phyloP scores from a whole-genome alignment of 1,284 basidiomycete genomes.

The Tylopilus sp. region DNA sequence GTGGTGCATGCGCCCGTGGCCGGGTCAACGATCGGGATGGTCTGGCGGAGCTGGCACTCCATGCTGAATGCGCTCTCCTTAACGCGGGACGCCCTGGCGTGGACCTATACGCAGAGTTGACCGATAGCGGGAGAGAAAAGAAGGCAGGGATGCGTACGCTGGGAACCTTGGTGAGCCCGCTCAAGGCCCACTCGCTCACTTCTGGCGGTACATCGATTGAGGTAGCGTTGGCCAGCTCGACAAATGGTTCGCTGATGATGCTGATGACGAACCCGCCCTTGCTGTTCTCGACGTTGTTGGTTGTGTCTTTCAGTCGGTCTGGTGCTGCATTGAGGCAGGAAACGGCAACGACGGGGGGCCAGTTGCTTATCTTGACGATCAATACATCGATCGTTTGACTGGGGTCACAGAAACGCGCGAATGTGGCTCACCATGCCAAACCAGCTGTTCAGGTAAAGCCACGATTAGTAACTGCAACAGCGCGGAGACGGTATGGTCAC shows the following conservation, averaged over 20 bases:
- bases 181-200: slow-evolving; percentile 60
- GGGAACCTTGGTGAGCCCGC: slow-evolving; percentile 56
- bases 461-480: not conserved
- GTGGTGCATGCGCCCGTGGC: slow-evolving; percentile 32
- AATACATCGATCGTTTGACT: not conserved
- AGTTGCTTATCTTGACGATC: slow-evolving; percentile 35
- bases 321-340: slow-evolving; percentile 38
- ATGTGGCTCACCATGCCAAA: slow-evolving; percentile 39
- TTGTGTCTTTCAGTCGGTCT: slow-evolving; percentile 11
- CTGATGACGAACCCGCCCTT: slow-evolving; percentile 58
- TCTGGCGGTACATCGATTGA: slow-evolving; percentile 55
- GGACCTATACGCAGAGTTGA: slow-evolving; percentile 28
- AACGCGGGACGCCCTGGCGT: slow-evolving; percentile 58
- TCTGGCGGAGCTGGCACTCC: slow-evolving; percentile 57
- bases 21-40: slow-evolving; percentile 42
- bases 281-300: slow-evolving; percentile 51
- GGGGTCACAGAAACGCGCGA: not conserved
- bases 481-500: slow-evolving; percentile 9
- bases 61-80: slow-evolving; percentile 67
- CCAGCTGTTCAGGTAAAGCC: slow-evolving; percentile 30
- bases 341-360: slow-evolving; percentile 33
- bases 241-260: slow-evolving; percentile 67
- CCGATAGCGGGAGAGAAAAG: not conserved
- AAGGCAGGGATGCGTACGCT: slow-evolving; percentile 39
- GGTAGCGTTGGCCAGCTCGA: slow-evolving; percentile 60